Conservation (phyloP, 768 basidiomycete species). For the Collybia mongolica region DNA sequence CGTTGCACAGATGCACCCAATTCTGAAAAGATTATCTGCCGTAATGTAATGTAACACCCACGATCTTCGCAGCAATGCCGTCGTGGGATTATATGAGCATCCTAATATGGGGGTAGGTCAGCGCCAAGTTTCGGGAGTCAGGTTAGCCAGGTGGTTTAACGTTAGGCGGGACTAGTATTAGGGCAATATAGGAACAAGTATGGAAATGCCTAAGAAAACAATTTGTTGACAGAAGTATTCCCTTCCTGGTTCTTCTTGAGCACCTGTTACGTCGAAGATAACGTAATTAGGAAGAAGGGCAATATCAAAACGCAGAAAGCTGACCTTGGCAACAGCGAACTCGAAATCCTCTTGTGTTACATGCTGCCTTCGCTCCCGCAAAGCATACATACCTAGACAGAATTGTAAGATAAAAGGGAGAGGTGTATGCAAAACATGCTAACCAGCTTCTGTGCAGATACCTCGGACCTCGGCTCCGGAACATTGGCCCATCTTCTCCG, state of each 20-base stretch:
- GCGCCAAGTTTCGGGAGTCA: no score
- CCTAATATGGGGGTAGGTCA: no score
- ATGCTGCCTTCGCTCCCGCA: conserved; percentile 93
- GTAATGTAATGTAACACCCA: no score
- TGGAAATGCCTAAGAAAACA: conserved; percentile 67
- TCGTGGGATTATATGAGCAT: no score
- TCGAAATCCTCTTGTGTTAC: conserved; percentile 99
- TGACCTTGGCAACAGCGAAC: conserved; percentile 94
- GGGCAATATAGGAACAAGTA: neutral
- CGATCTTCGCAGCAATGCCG: no score
- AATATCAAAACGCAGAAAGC: conserved; percentile 10
- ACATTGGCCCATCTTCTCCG: conserved; percentile 99
- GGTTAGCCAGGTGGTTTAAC: no score
- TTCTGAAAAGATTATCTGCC: no score
- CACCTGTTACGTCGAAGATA: conserved; percentile 39
- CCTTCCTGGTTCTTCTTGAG: conserved; percentile 97
- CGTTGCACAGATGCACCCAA: no score
- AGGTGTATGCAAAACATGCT: conserved; percentile 18
- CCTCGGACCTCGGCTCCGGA: conserved; percentile 97
- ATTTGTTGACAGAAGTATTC: conserved; percentile 91
- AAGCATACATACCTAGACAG: conserved; percentile 85
- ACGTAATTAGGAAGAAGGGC: conserved; percentile 2
- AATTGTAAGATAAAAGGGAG: neutral
- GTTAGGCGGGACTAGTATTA: neutral
- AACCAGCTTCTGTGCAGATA: conserved; percentile 96